Percentiles rank a stretch among this genome's conserved stretches.
Conservation (phyloP, 306 rosid genomes). For the Sesbania bispinosa region DNA sequence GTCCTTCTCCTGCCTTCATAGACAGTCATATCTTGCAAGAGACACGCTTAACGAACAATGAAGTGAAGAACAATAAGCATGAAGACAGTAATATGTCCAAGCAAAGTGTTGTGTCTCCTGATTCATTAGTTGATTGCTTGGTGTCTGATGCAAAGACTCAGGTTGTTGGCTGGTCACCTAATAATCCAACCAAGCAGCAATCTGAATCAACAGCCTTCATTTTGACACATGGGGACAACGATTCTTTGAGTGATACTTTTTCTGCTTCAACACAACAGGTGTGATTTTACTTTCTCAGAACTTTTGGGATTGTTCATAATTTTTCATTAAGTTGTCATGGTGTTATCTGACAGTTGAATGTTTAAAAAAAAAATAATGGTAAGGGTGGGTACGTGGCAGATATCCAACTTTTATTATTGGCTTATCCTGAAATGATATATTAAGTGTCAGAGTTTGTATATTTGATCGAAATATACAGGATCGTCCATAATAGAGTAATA, state of each 20-base stretch:
- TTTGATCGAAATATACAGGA: no score
- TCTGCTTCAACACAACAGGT: slow-evolving; percentile 59
- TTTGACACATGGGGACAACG: slow-evolving; percentile 6
- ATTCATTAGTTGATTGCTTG: slow-evolving; percentile 22
- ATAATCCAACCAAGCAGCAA: slow-evolving; percentile 23
- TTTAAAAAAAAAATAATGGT: no score
- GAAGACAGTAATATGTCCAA: slow-evolving; percentile 1
- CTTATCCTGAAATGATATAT: no score
- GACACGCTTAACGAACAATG: slow-evolving; percentile 24
- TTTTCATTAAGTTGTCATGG: neutral
- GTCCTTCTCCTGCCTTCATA: slow-evolving; percentile 1
- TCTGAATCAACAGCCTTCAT: slow-evolving; percentile 26
- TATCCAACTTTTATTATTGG: no score
- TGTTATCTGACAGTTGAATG: no score
- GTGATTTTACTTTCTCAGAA: neutral
- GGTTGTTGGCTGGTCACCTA: neutral
- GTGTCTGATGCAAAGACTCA: slow-evolving; percentile 21
- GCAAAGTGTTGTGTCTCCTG: neutral
- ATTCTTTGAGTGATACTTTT: slow-evolving; percentile 32
- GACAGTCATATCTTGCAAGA: slow-evolving; percentile 20
- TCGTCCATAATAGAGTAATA: no score
- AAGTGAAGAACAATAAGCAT: slow-evolving; percentile 19
- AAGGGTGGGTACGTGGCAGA: no score
- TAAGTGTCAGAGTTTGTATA: no score
- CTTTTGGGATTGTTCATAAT: neutral